A percentile compares a stretch with the other conserved stretches of the same genome.
Evolutionary conservation across 1,284 basidiomycete species (phyloP).

Genomic region (Ceratobasidium sp.): DNA sequence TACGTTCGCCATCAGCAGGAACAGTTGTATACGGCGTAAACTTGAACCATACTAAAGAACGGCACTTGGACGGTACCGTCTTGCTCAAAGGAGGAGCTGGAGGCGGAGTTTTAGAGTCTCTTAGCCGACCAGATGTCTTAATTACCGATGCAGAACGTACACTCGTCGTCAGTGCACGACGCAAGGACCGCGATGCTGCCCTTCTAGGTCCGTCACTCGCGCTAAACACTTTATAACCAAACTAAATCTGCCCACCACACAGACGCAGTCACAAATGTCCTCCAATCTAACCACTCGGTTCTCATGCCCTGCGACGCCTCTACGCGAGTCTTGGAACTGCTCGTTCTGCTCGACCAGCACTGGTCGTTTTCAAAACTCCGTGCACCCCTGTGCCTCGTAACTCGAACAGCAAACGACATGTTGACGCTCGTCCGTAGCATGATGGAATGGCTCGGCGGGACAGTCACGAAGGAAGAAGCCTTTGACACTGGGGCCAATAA

Average conservation of each 20-base stretch:
- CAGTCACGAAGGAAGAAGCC: constrained; percentile 85
- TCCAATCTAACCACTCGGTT: constrained; percentile 78
- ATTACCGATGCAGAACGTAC: constrained; percentile 93
- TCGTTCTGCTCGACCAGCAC: constrained; percentile 96
- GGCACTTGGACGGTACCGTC: constrained; percentile 95
- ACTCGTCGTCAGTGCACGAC: constrained; percentile 80
- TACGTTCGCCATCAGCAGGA: constrained; percentile 94
- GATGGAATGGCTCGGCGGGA: constrained; percentile 99
- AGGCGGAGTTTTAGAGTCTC: constrained; percentile 80
- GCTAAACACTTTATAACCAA: not conserved
- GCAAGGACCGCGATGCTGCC: constrained; percentile 90
- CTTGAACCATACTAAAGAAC: constrained; percentile 96
- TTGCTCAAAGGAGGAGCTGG: constrained; percentile 66
- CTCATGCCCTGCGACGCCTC: constrained; percentile 94
- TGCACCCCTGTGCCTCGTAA: constrained; percentile 87
- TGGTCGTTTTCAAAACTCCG: constrained; percentile 86
- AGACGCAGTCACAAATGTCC: constrained; percentile 88
- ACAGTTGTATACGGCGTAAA: constrained; percentile 96
- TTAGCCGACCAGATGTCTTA: constrained; percentile 88
- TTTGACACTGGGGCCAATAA: constrained; percentile 51
- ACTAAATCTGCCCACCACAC: too few species aligned
- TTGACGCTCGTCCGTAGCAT: constrained; percentile 93
- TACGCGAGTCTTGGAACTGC: constrained; percentile 89
- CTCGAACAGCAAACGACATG: constrained; percentile 91
- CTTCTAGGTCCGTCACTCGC: constrained; percentile 70